A percentile compares a stretch with the other conserved stretches of the same genome.
Conservation (phyloP, 2,329 filamentous ascomycete species). For the Aspergillus sergii region DNA sequence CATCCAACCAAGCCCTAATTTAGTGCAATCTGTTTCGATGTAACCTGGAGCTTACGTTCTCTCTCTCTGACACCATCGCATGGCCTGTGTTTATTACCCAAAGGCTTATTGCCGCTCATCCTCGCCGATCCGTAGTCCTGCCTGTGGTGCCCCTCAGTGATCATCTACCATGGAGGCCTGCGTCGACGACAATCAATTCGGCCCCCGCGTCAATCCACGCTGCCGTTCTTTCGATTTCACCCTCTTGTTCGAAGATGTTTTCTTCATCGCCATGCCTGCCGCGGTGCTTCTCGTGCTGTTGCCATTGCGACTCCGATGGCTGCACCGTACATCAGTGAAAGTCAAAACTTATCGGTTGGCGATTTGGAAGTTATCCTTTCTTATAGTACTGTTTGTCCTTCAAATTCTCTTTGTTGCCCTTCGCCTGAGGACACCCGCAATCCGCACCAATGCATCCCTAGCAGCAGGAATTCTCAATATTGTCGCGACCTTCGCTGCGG, state of each 20-base stretch:
- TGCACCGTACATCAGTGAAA: slow-evolving; percentile 20
- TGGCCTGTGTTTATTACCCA: neutral
- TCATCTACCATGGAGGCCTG: neutral
- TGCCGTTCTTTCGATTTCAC: slow-evolving; percentile 36
- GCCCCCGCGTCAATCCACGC: neutral
- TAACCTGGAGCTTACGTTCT: neutral
- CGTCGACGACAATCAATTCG: neutral
- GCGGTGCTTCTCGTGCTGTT: slow-evolving; percentile 23
- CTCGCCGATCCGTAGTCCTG: neutral
- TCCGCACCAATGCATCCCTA: neutral
- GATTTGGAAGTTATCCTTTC: neutral
- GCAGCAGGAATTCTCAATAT: neutral
- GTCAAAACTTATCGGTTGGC: neutral
- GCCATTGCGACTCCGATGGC: slow-evolving; percentile 17
- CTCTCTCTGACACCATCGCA: neutral
- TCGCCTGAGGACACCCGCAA: neutral
- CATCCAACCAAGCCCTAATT: neutral
- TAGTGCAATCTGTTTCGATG: neutral
- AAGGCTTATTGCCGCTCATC: neutral
- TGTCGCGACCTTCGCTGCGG: neutral
- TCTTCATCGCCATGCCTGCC: slow-evolving; percentile 27
- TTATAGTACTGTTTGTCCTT: neutral
- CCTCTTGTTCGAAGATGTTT: slow-evolving; percentile 33
- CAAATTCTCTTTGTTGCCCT: neutral
- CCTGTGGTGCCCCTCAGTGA: too few relatives aligned